Percentiles rank a stretch among this genome's conserved stretches.
phyloP scores from a whole-genome alignment of 148 eudicot species.

The Cornus kousa region DNA sequence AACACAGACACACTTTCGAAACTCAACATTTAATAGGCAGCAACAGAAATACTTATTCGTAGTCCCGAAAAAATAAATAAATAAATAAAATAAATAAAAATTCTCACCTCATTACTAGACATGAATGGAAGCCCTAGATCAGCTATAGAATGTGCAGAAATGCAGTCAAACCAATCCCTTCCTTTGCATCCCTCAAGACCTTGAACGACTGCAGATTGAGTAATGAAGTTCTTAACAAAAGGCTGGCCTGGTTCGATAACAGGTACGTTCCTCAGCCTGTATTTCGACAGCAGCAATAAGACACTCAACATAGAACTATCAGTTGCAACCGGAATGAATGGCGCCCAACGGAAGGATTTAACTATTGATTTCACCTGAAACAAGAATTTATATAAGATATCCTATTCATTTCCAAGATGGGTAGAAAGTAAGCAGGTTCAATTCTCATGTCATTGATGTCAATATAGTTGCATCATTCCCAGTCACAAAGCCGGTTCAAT shows the following conservation, averaged over 20 bases:
- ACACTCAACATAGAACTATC: slow-evolving; percentile 87
- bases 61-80: background rate
- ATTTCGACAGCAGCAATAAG: slow-evolving; percentile 76
- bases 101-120: slow-evolving; percentile 61
- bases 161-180: slow-evolving; percentile 88
- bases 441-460: too few species aligned
- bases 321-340: slow-evolving; percentile 76
- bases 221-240: slow-evolving; percentile 68
- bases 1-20: slow-evolving; percentile 6
- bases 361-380: slow-evolving; percentile 73
- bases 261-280: slow-evolving; percentile 88
- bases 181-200: slow-evolving; percentile 81
- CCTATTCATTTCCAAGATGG: background rate
- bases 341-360: slow-evolving; percentile 73
- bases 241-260: slow-evolving; percentile 76
- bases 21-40: background rate
- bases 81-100: too few species aligned
- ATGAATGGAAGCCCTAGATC: slow-evolving; percentile 93
- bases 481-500: too few species aligned
- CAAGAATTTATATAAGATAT: background rate
- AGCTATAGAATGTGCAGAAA: slow-evolving; percentile 56
- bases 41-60: background rate
- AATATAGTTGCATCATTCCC: too few species aligned
- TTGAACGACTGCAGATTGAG: slow-evolving; percentile 84
- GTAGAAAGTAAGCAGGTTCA: too few species aligned